Evolutionary conservation across 1,284 basidiomycete genomes (phyloP), one percentile per base, ranked within the genome.

Genomic region (Phaffia rhodozyma): DNA sequence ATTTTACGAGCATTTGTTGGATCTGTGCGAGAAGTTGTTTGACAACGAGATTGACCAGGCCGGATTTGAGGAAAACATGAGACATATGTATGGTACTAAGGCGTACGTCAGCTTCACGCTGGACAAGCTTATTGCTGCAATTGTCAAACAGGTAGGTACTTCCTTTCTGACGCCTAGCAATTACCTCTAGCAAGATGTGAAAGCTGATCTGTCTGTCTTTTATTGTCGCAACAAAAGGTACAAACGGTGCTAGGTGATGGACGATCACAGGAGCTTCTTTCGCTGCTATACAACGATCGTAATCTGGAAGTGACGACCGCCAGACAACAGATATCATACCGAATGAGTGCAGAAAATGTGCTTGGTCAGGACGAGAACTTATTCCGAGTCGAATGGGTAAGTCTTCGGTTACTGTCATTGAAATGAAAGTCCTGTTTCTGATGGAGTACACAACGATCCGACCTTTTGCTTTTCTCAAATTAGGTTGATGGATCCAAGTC

Each of bases 51-150:
- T 97, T 67, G 94, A 97, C 75, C 87, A 87, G 71, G 78, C 81
- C 34, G 84, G 85, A 23, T 97, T 91, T 72, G 96, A 98, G 74
- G 94, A 98, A 74, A 89, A 91, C 70, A 85, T 96, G 81, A 80
- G 96, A 66, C 91, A 89, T 83, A 93, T 98, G 82, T 97, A 94
- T 78, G 90, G 91, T 43, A 93, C 86, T 68, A 88, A 91, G 80
- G 92, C 91, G 70, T 94, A 89, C 74, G 86, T 86, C 71, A 83
- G 89, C 71, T 96, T 94, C 73, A 96, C 92, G 0, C 78, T 96
- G n/a, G 92, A 97, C 77, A 91, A 94, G 74, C 80, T 94, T 58
- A 83, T 94, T 61, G 87, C 86, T 2, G 82, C 83, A n/a, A 82
- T 91, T 70, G 86, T 91, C 76, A 96, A 89, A 74, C 91, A 87